A percentile compares a stretch with the other conserved stretches of the same genome.
Evolutionary conservation across 768 basidiomycete species (phyloP).

Genomic region (Leccinum truebloodii): DNA sequence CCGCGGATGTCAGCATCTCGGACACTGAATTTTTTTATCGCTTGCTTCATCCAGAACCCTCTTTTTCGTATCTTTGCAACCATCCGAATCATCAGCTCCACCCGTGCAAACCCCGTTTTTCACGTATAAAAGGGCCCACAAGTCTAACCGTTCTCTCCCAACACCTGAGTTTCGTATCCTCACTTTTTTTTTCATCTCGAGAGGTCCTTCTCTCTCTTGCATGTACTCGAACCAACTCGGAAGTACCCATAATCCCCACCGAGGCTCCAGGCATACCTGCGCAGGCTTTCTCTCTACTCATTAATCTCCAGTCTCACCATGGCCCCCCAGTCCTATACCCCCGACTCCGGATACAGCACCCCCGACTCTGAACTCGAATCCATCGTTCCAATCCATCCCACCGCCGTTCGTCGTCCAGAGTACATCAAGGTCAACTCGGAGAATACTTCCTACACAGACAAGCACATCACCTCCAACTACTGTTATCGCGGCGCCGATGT

Average conservation of each 20-base stretch:
- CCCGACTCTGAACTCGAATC: slow-evolving; percentile 74
- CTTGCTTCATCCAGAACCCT: slow-evolving; percentile 11
- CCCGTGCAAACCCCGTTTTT: slow-evolving; percentile 22
- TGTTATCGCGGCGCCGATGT: slow-evolving; percentile 77
- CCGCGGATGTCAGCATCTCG: slow-evolving; percentile 11
- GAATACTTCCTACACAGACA: slow-evolving; percentile 78
- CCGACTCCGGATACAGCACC: slow-evolving; percentile 64
- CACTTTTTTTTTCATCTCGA: slow-evolving; percentile 11
- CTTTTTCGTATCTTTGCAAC: slow-evolving; percentile 17
- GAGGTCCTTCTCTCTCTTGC: slow-evolving; percentile 50
- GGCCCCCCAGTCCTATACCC: slow-evolving; percentile 45
- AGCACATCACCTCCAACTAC: slow-evolving; percentile 82
- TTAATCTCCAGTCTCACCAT: slow-evolving; percentile 41
- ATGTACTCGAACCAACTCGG: slow-evolving; percentile 97
- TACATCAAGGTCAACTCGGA: slow-evolving; percentile 80
- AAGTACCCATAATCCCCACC: slow-evolving; percentile 83
- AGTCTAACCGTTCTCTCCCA: neutral
- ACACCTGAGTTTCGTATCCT: neutral
- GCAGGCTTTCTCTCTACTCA: slow-evolving; percentile 62
- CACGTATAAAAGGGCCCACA: slow-evolving; percentile 27
- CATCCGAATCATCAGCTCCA: neutral
- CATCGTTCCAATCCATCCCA: slow-evolving; percentile 76
- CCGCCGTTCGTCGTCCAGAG: slow-evolving; percentile 75
- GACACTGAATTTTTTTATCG: slow-evolving; percentile 18
- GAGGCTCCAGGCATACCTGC: slow-evolving; percentile 83